phyloP scores from a whole-genome alignment of 2,329 filamentous ascomycete species.

The Arthrinium puccinioides region DNA sequence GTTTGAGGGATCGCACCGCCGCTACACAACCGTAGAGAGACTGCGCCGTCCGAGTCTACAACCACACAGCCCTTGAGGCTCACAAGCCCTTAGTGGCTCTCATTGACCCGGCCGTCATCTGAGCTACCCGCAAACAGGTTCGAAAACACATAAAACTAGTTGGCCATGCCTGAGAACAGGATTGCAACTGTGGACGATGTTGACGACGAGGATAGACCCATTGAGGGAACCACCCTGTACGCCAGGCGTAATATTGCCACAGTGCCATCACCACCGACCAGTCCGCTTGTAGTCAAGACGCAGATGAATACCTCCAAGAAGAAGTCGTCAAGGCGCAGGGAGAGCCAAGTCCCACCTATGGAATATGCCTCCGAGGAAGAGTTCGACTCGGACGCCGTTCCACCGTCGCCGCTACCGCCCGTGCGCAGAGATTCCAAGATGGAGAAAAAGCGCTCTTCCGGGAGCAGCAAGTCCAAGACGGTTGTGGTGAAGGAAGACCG shows the following conservation, averaged over 20 bases:
- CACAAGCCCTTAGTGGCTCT: no score
- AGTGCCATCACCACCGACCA: not conserved
- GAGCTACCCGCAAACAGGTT: no score
- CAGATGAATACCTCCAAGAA: slow-evolving; percentile 3
- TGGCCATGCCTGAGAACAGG: no score
- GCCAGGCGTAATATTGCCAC: slow-evolving; percentile 1
- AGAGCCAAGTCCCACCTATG: not conserved
- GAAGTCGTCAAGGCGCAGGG: slow-evolving; percentile 3
- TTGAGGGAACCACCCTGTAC: slow-evolving; percentile 2
- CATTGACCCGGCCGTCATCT: no score
- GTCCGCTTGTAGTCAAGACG: not conserved
- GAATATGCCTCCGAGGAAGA: slow-evolving; percentile 14
- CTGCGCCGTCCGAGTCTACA: no score
- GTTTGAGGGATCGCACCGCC: no score
- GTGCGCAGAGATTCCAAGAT: slow-evolving; percentile 24
- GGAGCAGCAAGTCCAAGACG: slow-evolving; percentile 4
- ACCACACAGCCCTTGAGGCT: no score
- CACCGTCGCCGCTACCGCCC: slow-evolving; percentile 9
- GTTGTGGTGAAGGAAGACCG: slow-evolving; percentile 4
- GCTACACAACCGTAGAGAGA: no score
- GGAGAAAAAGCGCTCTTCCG: slow-evolving; percentile 15
- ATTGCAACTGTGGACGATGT: slow-evolving; percentile 1
- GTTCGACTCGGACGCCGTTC: slow-evolving; percentile 2
- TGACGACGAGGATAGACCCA: slow-evolving; percentile 20
- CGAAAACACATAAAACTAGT: no score